Base-by-base conservation (phyloP, 2,329 filamentous ascomycete genomes). In the Diaporthe batatas region DNA sequence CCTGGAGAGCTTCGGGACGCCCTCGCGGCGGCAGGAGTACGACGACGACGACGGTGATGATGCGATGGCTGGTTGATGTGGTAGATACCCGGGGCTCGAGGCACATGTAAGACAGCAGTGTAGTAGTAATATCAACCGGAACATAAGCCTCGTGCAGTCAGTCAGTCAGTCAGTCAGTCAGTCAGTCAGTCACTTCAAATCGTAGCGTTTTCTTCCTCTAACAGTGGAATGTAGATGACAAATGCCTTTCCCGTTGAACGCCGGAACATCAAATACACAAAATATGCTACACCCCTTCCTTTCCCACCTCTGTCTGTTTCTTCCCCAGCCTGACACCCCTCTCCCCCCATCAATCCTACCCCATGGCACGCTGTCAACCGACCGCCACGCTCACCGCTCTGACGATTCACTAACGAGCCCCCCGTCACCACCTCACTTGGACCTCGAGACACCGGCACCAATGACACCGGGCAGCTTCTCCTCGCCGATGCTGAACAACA, bases 381-480 rank as follows among this genome's bases (percentile, higher is more conserved):
- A 18, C 6, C 23, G 6, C 18, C 29, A 6, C 21, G 7, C 44
- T 42, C n/a, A 23, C 25, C 25, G 32, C n/a, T 51, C 32, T 14
- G 42, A 12, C 18, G 12, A 23, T 29, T 21, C 21, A 6, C 18
- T 6, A 23, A 32, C n/a, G 7, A 65, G 21, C 7, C 54, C 23
- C 57, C 12, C 36, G 1, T 14, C 16, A 6, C 39, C 14, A 8
- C 18, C 36, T 79, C 85, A 90, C 82, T 92, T 94, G 44, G 91
- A 87, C 73, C 91, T 90, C 76, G 92, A 93, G 49, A 99, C 96
- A 75, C 96, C 96, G 62, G 96, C 96, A n/a, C 95, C 94, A 82
- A 99, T 95, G 11, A 99, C 96, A 77, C 95, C 95, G 0, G 96
- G 96, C 76, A 98, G 86, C 83, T 95, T 93, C 85, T 97, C 91